Evolutionary conservation across 106 monocot species (phyloP).

Genomic region (Dendrobium huoshanense): DNA sequence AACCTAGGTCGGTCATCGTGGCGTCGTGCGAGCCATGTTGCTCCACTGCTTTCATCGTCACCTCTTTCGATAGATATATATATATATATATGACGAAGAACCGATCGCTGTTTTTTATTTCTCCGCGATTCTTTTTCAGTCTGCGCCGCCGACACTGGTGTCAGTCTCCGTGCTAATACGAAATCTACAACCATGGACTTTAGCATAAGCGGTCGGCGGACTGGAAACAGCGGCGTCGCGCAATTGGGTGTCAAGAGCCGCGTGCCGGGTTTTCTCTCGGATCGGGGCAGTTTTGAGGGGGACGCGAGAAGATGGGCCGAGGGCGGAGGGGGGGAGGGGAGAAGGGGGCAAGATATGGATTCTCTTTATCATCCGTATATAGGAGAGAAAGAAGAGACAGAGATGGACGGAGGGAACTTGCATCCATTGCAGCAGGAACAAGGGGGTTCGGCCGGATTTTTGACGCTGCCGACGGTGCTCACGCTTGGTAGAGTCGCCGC

Average conservation of each 20-base stretch:
- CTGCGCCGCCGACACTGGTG: background rate
- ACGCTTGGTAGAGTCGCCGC: slow-evolving; percentile 68
- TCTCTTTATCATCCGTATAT: background rate
- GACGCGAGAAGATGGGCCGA: background rate
- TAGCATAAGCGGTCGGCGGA: background rate
- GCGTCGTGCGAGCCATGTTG: no score
- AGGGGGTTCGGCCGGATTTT: slow-evolving; percentile 15
- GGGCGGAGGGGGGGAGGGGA: background rate
- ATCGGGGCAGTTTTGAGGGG: background rate
- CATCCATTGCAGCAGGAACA: slow-evolving; percentile 2
- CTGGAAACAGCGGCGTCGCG: background rate
- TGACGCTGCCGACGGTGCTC: slow-evolving; percentile 59
- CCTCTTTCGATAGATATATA: no score
- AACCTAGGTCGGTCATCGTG: no score
- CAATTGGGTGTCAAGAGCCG: slow-evolving; percentile 9
- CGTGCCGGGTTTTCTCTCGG: background rate
- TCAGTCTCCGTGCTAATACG: background rate
- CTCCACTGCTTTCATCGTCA: no score
- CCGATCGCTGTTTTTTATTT: no score
- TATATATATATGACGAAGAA: no score
- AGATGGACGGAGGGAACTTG: background rate
- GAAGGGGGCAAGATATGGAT: background rate
- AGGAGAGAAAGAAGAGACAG: background rate
- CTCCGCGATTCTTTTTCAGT: no score
- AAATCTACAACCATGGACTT: background rate